Base-by-base conservation (phyloP, 805 yeast species). In the Starmerella vitae region DNA sequence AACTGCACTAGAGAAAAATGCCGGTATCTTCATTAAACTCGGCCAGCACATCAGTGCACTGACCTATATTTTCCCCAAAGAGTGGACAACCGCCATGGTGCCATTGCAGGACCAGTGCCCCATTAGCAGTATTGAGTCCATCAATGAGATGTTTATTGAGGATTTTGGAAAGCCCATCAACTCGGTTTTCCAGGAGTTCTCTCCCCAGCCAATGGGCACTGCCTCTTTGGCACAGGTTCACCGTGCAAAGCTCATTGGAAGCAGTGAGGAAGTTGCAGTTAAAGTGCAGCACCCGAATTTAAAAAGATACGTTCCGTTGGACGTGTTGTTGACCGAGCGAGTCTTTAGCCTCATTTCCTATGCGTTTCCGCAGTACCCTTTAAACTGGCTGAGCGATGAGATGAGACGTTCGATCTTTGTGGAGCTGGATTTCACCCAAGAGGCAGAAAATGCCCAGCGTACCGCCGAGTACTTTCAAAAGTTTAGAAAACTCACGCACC, bases 181-280 rank as follows among this genome's bases (percentile, higher is more conserved):
- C 15, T 91, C 80, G 0, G 48, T 74, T 30, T 91, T 91, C 57
- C 57, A 62, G 8, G 72, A 68, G 29, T 82, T 91, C 53, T 71
- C 78, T 43, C 67, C 71, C 0, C 59, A 56, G 8, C 98, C 99
- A 0, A 76, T 91, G 30, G 99, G 98, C 1, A 93, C 83, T 4
- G 98, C 98, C 0, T 83, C 95, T 1, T 65, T 91, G 47, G 98
- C 98, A 0, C 99, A 91, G 55, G 99, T 91, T 4, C 97, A 91
- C 60, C 62, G 66, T 19, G 99, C 93, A 0, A 68, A 58, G 2
- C 55, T 86, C 38, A 61, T 56, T 3, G 70, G 67, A 1, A 10
- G n/a, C 13, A 82, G 80, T 2, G 69, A 76, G 43, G 72, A 67
- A 51, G 97, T 88, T 3, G 98, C 98, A 1, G 94, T 91, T 18